Conservation (phyloP, 1,284 basidiomycete genomes). For the Trametes hirsuta region DNA sequence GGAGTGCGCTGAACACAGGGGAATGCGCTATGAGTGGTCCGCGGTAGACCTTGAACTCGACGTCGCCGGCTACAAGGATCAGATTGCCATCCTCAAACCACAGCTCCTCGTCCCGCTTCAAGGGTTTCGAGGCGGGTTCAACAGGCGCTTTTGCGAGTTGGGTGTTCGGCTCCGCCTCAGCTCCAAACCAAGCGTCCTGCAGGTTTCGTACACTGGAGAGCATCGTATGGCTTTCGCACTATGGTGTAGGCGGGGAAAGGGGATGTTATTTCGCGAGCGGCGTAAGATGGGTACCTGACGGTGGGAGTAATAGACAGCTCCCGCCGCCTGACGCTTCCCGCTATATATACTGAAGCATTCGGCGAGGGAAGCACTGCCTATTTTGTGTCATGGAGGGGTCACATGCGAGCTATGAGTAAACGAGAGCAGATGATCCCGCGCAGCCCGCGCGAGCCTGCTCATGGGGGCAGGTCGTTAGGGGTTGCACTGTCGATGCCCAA, state of each 20-base stretch:
- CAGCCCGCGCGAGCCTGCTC: not conserved
- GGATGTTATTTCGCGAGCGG: not conserved
- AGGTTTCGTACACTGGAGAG: not conserved
- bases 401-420: conserved; percentile 14
- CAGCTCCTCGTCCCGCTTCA: conserved; percentile 7
- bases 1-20: conserved; percentile 21
- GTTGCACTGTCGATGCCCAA: not conserved
- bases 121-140: not conserved
- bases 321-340: not conserved
- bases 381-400: conserved; percentile 15
- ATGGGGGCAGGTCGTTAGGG: too few species aligned
- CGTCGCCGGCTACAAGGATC: not conserved
- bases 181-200: conserved; percentile 4
- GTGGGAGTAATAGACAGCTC: not conserved
- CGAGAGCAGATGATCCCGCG: conserved; percentile 8
- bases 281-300: not conserved
- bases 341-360: conserved; percentile 1
- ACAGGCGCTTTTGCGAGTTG: too few species aligned
- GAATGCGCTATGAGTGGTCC: conserved; percentile 20
- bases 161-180: not conserved
- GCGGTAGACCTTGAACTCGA: conserved; percentile 20
- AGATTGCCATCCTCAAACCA: conserved; percentile 19
- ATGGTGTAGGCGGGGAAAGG: not conserved
- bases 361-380: conserved; percentile 7
- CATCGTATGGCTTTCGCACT: not conserved